Percentiles rank a stretch among this genome's conserved stretches.
Conservation (phyloP, 2,329 filamentous ascomycete species). For the Scedosporium boydii region DNA sequence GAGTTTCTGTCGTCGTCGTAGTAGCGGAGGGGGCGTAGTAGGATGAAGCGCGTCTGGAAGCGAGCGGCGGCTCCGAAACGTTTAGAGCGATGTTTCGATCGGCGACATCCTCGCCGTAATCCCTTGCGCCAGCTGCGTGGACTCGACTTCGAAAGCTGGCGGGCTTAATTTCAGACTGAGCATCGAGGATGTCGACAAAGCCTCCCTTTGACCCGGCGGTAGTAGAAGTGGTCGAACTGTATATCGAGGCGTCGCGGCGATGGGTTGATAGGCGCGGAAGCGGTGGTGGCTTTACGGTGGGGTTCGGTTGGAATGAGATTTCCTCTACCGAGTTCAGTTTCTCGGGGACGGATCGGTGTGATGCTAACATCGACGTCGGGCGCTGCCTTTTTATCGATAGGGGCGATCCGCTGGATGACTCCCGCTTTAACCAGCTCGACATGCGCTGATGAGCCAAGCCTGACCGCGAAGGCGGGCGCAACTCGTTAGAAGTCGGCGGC, state of each 20-base stretch:
- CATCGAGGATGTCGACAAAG: slow-evolving; percentile 46
- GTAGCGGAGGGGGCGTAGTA: neutral
- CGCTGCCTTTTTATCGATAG: neutral
- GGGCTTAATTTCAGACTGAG: slow-evolving; percentile 40
- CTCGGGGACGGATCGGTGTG: neutral
- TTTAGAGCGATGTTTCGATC: slow-evolving; percentile 45
- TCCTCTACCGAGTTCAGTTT: neutral
- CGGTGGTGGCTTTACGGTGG: slow-evolving; percentile 9
- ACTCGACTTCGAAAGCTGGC: slow-evolving; percentile 39
- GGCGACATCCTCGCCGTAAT: slow-evolving; percentile 57
- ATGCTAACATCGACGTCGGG: neutral
- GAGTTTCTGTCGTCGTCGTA: neutral
- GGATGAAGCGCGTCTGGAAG: neutral
- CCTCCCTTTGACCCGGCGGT: slow-evolving; percentile 4
- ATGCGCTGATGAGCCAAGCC: neutral
- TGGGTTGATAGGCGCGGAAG: slow-evolving; percentile 1
- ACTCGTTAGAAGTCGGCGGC: neutral
- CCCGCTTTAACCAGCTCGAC: neutral
- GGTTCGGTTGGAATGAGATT: slow-evolving; percentile 9
- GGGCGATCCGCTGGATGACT: neutral
- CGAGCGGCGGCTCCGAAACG: neutral
- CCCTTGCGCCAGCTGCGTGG: slow-evolving; percentile 37
- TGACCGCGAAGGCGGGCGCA: neutral
- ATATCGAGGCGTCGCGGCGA: slow-evolving; percentile 7
- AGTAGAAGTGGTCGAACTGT: slow-evolving; percentile 3